These are phyloP conservation scores for Carpinus fangiana DNA, from an alignment of 306 rosid genomes.

Conservation along the genomic window DNA sequence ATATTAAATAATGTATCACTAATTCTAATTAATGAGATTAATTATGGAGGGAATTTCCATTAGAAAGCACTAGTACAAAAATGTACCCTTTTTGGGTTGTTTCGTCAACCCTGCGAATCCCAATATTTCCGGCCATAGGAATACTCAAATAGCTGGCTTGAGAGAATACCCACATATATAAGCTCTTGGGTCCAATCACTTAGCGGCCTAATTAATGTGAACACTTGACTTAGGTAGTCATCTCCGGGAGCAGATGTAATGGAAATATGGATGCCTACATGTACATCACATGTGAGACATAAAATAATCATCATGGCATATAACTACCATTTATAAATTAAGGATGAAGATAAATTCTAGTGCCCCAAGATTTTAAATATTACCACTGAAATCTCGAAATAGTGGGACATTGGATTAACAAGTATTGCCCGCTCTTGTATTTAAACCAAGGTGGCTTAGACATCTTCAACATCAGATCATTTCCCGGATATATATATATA, in stretches of 20 bases:
- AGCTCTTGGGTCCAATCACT: constrained; percentile 99
- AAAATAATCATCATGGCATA: constrained; percentile 11
- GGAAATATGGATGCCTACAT: constrained; percentile 91
- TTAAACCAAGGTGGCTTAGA: constrained; percentile 89
- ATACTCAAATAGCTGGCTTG: no score
- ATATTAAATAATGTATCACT: neutral
- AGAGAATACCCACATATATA: constrained; percentile 73
- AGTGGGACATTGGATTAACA: constrained; percentile 98
- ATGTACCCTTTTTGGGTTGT: constrained; percentile 79
- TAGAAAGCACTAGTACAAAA: constrained; percentile 7
- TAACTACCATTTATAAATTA: neutral
- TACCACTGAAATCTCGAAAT: constrained; percentile 97
- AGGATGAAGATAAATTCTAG: neutral
- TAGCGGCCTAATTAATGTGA: constrained; percentile 95
- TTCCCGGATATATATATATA: no score
- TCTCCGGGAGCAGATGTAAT: constrained; percentile 99
- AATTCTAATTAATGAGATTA: neutral
- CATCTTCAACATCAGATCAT: constrained; percentile 93
- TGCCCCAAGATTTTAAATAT: no score
- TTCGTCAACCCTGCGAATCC: constrained; percentile 95
- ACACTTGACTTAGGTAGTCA: constrained; percentile 92
- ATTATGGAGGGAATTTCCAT: constrained; percentile 12
- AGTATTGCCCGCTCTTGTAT: constrained; percentile 96
- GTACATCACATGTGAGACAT: constrained; percentile 30
- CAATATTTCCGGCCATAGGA: constrained; percentile 92